Percentiles rank a stretch among this genome's conserved stretches.
These are phyloP conservation scores for Paramarasmius palmivorus DNA, from an alignment of 1,284 basidiomycete genomes.

Conservation along the genomic window DNA sequence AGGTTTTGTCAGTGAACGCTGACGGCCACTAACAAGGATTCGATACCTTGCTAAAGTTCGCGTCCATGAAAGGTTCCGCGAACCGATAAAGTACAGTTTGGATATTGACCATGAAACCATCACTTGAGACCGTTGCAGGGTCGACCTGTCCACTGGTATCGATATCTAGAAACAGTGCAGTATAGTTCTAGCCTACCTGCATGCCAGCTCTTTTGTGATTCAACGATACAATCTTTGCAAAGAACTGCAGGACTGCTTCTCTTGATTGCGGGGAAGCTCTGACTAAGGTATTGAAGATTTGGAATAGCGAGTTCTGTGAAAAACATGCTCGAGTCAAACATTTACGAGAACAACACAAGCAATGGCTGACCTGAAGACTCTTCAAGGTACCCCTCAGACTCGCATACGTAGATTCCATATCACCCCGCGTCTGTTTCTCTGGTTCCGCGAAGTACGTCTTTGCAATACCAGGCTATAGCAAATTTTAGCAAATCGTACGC, in stretches of 20 bases:
- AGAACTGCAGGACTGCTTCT: slow-evolving; percentile 86
- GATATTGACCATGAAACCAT: slow-evolving; percentile 93
- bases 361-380: slow-evolving; percentile 66
- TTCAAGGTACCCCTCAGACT: slow-evolving; percentile 83
- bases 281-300: slow-evolving; percentile 87
- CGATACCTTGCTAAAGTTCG: slow-evolving; percentile 81
- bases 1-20: slow-evolving; percentile 9
- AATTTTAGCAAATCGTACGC: slow-evolving; percentile 12
- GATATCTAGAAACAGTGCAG: background rate
- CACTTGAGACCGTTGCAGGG: slow-evolving; percentile 81
- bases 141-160: slow-evolving; percentile 61
- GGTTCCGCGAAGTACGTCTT: slow-evolving; percentile 84
- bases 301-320: slow-evolving; percentile 75
- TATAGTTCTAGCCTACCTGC: slow-evolving; percentile 51
- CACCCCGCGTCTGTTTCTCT: slow-evolving; percentile 69
- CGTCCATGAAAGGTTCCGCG: slow-evolving; percentile 97
- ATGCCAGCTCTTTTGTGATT: slow-evolving; percentile 90
- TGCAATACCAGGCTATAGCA: slow-evolving; percentile 69
- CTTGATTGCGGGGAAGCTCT: slow-evolving; percentile 79
- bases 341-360: background rate
- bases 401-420: slow-evolving; percentile 83
- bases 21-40: background rate
- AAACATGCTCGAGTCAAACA: slow-evolving; percentile 9
- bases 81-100: slow-evolving; percentile 84
- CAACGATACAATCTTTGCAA: slow-evolving; percentile 70